Evolutionary conservation across 768 basidiomycete species (phyloP), one percentile per base, ranked within the genome.

Genomic region (Amanita pseudoporphyria): DNA sequence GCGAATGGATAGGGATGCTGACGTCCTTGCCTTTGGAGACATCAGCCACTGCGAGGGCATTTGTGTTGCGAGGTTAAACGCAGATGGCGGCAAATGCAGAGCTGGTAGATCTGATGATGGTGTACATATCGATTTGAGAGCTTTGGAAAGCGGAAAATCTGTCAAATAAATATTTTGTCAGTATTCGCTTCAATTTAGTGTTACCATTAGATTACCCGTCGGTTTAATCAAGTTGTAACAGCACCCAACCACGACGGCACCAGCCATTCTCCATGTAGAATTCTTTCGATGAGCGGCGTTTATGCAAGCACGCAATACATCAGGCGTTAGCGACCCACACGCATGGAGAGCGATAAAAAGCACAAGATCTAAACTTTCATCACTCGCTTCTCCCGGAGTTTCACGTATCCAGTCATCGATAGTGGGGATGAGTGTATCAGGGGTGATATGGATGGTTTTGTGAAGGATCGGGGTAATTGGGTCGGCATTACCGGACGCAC

Each of bases 221-320:
- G 71, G 64, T 26, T 68, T 64, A 66, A 87, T 73, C 54, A 85
- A 69, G 59, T 88, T 87, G 62, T 88, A 89, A 61, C 87, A 89
- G 53, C 87, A 89, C 3, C 87, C 85, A 13, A 87, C 84, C 6
- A 79, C 71, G 37, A 84, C 71, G 1, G 77, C 67, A 2, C 69
- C 78, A 13, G 69, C 67, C 4, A 79, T 71, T 37, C 56, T 62
- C 84, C 84, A 86, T 18, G 35, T 35, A 9, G 39, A 51, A 7
- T 38, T 48, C 9, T 39, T 9, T 9, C 41, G 19, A n/a, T 42
- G 21, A 13, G 43, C 12, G 26, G 60, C 63, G 55, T 57, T 56
- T 56, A 74, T 51, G 55, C 76, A 77, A 39, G 77, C 71, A 28
- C 83, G 79, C 39, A 86, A 57, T 21, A 85, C 70, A 55, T 82